These are phyloP conservation scores for Agaricus sinodeliciosus DNA, from an alignment of 768 basidiomycete genomes.

Conservation along the genomic window DNA sequence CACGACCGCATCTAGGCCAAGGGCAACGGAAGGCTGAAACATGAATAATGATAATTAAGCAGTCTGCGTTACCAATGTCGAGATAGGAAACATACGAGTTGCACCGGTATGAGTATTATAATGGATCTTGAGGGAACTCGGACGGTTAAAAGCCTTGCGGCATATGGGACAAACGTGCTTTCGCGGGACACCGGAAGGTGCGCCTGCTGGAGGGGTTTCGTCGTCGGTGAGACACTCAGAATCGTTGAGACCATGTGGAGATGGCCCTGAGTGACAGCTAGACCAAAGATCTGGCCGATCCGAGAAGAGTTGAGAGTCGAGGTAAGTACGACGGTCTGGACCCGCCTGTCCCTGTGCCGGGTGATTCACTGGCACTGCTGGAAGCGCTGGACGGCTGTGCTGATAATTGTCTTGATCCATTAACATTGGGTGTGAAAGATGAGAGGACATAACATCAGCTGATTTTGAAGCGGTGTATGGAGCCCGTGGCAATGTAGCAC, in stretches of 20 bases:
- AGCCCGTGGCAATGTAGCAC: not conserved
- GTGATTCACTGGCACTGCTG: not conserved
- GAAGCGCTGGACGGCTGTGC: not conserved
- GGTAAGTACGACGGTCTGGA: slow-evolving; percentile 1
- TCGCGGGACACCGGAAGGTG: slow-evolving; percentile 22
- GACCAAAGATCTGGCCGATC: slow-evolving; percentile 8
- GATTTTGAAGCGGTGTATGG: not conserved
- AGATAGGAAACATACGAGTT: slow-evolving; percentile 42
- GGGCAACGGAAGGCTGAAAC: slow-evolving; percentile 65
- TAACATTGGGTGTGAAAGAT: not conserved
- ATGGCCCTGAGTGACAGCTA: slow-evolving; percentile 15
- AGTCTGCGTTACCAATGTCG: not conserved
- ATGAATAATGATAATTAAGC: not conserved
- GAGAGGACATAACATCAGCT: not conserved
- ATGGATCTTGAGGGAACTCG: slow-evolving; percentile 60
- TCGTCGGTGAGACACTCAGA: slow-evolving; percentile 13
- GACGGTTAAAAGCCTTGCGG: slow-evolving; percentile 60
- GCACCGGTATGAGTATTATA: slow-evolving; percentile 65
- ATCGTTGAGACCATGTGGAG: slow-evolving; percentile 5
- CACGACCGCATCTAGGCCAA: slow-evolving; percentile 64
- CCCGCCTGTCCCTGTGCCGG: not conserved
- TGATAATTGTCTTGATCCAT: not conserved
- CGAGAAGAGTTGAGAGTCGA: slow-evolving; percentile 3
- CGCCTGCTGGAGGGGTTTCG: slow-evolving; percentile 3
- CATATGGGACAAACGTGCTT: slow-evolving; percentile 49